Percentiles rank a stretch among this genome's conserved stretches.
These are phyloP conservation scores for Mycena olivaceomarginata DNA, from an alignment of 768 basidiomycete genomes.

Conservation along the genomic window DNA sequence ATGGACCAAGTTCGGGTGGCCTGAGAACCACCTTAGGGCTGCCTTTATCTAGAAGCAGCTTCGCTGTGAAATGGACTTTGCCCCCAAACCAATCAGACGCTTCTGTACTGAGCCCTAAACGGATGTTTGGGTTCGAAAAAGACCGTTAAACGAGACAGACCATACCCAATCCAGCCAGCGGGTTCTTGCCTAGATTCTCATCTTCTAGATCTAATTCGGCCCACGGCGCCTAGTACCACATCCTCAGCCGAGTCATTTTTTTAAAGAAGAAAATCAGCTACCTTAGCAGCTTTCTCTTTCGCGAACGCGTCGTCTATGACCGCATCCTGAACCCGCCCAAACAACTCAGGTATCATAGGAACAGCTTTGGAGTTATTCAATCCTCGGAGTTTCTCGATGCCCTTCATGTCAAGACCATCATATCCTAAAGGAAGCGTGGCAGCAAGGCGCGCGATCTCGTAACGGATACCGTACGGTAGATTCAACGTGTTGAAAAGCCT, in stretches of 20 bases:
- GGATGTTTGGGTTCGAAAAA: background rate
- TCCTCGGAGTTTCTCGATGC: constrained; percentile 53
- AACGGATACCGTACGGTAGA: constrained; percentile 69
- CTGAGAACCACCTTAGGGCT: constrained; percentile 63
- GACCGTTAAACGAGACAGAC: background rate
- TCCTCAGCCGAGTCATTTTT: constrained; percentile 5
- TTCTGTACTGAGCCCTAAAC: constrained; percentile 59
- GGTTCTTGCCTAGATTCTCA: constrained; percentile 54
- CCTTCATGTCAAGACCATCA: constrained; percentile 52
- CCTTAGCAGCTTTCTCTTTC: constrained; percentile 59
- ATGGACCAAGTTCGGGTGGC: constrained; percentile 70
- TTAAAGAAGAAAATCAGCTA: constrained; percentile 23
- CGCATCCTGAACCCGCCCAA: constrained; percentile 32
- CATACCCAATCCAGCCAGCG: constrained; percentile 58
- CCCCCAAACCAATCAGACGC: constrained; percentile 76
- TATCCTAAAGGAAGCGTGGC: constrained; percentile 53
- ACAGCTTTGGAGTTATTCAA: constrained; percentile 57
- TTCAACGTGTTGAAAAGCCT: constrained; percentile 34
- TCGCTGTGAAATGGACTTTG: constrained; percentile 72
- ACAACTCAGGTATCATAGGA: constrained; percentile 46
- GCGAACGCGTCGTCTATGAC: constrained; percentile 54
- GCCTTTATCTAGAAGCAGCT: constrained; percentile 46
- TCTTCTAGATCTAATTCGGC: constrained; percentile 77
- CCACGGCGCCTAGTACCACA: constrained; percentile 74
- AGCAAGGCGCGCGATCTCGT: constrained; percentile 70